Base-by-base conservation (phyloP, 257 asterid genomes). In the Penstemon davidsonii region DNA sequence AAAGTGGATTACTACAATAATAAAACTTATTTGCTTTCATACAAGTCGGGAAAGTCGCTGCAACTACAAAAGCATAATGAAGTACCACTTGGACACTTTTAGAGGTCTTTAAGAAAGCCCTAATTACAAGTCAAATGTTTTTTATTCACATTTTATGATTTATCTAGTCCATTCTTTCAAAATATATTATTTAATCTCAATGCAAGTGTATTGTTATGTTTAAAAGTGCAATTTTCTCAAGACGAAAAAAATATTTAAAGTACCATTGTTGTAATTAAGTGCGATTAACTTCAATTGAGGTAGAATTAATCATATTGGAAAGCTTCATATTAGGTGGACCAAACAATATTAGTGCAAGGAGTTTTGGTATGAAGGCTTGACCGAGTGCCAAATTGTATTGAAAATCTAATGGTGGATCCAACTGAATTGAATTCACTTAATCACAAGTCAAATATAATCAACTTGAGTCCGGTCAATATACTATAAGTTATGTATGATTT, bases 21-120 rank as follows among this genome's bases (percentile, higher is more conserved):
- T 67, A 61, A 71, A 68, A 50, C 39, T 64, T 75, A 78, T 55
- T 69, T 73, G 62, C 76, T 55, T 76, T 76, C 65, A 74, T 18
- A 5, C 65, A 42, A 77, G 78, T 79, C 73, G 74, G 79, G 75
- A 76, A 72, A 68, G 69, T 63, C 77, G 78, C 62, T 64, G 85
- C 68, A 73, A 78, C 74, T 67, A 25, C 33, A 25, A 25, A 25
- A 25, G 33, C 33, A 25, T 25, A 25, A 25, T 1, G 33, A 25
- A 25, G 33, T 25, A 25, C 33, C 33, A 25, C 33, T 25, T 25
- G 33, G 33, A 25, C 33, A 25, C 33, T 25, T 25, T 25, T 25
- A 25, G 33, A 25, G 33, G 33, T 2, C 33, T 25, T 25, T 1
- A 25, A 25, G 33, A 25, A 25, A 25, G 33, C 33, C 33, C 33